phyloP scores from a whole-genome alignment of 257 asterid species.

The Thymus mandschuricus region DNA sequence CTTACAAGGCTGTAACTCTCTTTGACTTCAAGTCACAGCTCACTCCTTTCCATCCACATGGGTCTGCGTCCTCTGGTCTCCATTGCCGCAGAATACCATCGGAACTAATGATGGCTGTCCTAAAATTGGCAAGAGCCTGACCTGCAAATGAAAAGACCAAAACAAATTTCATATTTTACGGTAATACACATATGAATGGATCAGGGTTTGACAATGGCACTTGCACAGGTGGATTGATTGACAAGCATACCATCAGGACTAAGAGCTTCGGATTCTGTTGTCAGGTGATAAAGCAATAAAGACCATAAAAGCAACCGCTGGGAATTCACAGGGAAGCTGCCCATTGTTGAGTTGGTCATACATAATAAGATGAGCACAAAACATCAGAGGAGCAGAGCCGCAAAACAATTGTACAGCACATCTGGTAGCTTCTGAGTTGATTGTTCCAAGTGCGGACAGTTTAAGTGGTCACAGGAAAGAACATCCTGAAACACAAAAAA shows the following conservation, averaged over 20 bases:
- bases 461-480: slow-evolving; percentile 23
- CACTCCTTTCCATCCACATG: slow-evolving; percentile 87
- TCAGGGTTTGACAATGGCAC: slow-evolving; percentile 2
- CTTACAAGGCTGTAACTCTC: slow-evolving; percentile 78
- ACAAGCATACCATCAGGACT: slow-evolving; percentile 71
- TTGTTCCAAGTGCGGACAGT: slow-evolving; percentile 30
- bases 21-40: slow-evolving; percentile 70
- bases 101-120: slow-evolving; percentile 61
- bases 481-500: slow-evolving; percentile 38
- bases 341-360: slow-evolving; percentile 54
- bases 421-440: slow-evolving; percentile 37
- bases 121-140: slow-evolving; percentile 79
- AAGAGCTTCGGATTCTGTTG: slow-evolving; percentile 52
- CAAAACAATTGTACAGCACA: slow-evolving; percentile 38
- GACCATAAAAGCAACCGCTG: slow-evolving; percentile 49
- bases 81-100: slow-evolving; percentile 70
- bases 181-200: slow-evolving; percentile 10
- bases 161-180: slow-evolving; percentile 21
- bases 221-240: not conserved
- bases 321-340: slow-evolving; percentile 46
- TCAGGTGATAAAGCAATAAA: slow-evolving; percentile 46
- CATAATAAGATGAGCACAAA: slow-evolving; percentile 43
- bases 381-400: slow-evolving; percentile 46
- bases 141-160: slow-evolving; percentile 47
- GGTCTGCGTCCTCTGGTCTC: slow-evolving; percentile 87